Evolutionary conservation across 257 asterid genomes (phyloP), one percentile per base, ranked within the genome.

Genomic region (Nicotiana obtusifolia): DNA sequence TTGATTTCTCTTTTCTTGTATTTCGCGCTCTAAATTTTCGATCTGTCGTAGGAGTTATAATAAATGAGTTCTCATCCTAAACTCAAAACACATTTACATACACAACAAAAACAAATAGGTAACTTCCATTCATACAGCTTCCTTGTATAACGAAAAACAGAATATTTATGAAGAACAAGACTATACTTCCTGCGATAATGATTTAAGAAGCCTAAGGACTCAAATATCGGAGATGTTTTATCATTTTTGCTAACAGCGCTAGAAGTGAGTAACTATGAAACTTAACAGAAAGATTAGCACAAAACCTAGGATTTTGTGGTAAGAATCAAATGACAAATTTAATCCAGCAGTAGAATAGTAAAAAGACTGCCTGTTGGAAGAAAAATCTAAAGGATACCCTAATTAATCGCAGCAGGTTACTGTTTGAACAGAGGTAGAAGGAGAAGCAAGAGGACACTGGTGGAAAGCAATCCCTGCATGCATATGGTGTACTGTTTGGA

Each of bases 1-100:
- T 88, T 92, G 99, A 87, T 81, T 89, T 83, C 84, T 91, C 87
- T 96, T 96, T 82, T 91, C 98, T 84, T 92, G 92, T 87, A 96
- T 94, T 87, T 96, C 99, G 60, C 78, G 86, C 90, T 96, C 98
- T 91, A 96, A 76, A 87, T 88, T 88, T 88, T 93, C 91, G 77
- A 96, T 88, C 98, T 96, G 97, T 47, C 61, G 41, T 64, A 66
- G 64, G 49, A 37, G 14, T 47, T 80, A 66, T 67, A 41, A 65
- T 30, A 64, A n/a, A 52, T 28, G 19, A 80, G 28, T 66, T 44
- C 76, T 64, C 67, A 80, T 57, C 82, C 65, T 33, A 30, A 65
- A 17, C 62, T 14, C 33, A 17, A 41, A 54, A 7, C 65, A 80
- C 28, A 30, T 28, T 15, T 35, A 47, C 62, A 80, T 24, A 44